Conservation (phyloP, 176 grass and related monocot species). For the Musa troglodytarum region DNA sequence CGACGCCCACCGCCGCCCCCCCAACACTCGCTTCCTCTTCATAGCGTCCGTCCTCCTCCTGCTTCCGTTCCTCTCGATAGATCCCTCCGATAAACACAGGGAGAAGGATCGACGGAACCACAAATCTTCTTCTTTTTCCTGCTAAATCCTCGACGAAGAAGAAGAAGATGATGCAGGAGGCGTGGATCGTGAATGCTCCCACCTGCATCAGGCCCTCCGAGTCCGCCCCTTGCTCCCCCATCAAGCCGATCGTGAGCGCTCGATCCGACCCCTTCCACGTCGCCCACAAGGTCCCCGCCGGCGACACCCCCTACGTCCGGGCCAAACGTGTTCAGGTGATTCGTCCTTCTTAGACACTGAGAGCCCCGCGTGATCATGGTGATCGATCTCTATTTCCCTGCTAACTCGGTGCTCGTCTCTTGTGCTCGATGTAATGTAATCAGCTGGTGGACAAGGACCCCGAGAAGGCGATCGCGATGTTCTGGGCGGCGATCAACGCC, state of each 20-base stretch:
- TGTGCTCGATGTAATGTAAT: neutral
- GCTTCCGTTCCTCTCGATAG: neutral
- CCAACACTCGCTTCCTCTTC: neutral
- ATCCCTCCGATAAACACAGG: slow-evolving; percentile 1
- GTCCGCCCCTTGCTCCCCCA: slow-evolving; percentile 65
- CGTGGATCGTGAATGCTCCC: slow-evolving; percentile 28
- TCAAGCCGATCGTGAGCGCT: slow-evolving; percentile 46
- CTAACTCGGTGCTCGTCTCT: no score
- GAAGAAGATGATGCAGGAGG: slow-evolving; percentile 41
- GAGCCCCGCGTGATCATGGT: no score
- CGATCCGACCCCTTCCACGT: slow-evolving; percentile 72
- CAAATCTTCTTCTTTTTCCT: neutral
- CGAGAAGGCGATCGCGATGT: slow-evolving; percentile 77
- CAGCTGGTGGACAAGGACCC: slow-evolving; percentile 95
- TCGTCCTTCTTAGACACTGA: neutral
- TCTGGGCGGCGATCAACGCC: slow-evolving; percentile 87
- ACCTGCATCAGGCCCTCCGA: slow-evolving; percentile 40
- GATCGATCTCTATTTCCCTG: no score
- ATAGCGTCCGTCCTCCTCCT: neutral
- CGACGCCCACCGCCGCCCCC: slow-evolving; percentile 10
- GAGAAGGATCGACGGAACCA: slow-evolving; percentile 15
- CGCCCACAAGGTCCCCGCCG: slow-evolving; percentile 83
- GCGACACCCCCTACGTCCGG: slow-evolving; percentile 80
- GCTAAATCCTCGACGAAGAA: neutral
- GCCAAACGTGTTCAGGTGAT: slow-evolving; percentile 90